Base-by-base conservation (phyloP, 495 filamentous ascomycete species). In the Tuber borchii region DNA sequence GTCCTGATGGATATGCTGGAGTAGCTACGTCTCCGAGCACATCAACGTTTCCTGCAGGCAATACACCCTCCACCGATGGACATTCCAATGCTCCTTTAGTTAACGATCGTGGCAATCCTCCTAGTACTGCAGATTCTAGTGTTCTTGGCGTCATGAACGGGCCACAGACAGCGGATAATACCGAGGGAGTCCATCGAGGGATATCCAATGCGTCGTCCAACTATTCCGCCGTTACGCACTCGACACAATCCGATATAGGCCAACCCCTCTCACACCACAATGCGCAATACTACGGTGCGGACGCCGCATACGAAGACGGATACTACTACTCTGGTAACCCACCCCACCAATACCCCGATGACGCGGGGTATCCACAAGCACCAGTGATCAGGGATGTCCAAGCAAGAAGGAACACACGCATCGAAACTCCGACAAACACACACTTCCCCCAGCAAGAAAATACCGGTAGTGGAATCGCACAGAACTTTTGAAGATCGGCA, bases 171-270 rank as follows among this genome's bases (percentile, higher is more conserved):
- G 87, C 87, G 48, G 89, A 87, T 42, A 92, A 90, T 84, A 87
- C 89, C 65, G 85, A 83, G 31, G 91, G 91, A 79, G 91, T 98
- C 44, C 92, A 92, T 77, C 92, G 95, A 51, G 95, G 95, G 2
- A 91, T 95, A 20, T 97, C 94, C 2, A 99, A 99, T 84, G 95
- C 95, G 31, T 99, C 95, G 2, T 98, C 95, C 1, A 93, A 93
- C 16, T 99, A 99, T 84, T 97, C 95, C 46, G 90, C 90, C 19
- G 92, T 88, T 17, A 90, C 90, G 68, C 88, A 89, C 69, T 97
- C 96, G 4, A 94, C 97, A 79, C 90, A 89, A 10, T 97, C 94
- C 14, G 93, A 91, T 9, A 91, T 96, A 56, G 90, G 87, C 51
- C 88, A 83, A 39, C 81, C 80, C 22, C 69, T 81, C n/a, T 80